Evolutionary conservation across 768 basidiomycete genomes (phyloP).

Genomic region (Mycena leptocephala): DNA sequence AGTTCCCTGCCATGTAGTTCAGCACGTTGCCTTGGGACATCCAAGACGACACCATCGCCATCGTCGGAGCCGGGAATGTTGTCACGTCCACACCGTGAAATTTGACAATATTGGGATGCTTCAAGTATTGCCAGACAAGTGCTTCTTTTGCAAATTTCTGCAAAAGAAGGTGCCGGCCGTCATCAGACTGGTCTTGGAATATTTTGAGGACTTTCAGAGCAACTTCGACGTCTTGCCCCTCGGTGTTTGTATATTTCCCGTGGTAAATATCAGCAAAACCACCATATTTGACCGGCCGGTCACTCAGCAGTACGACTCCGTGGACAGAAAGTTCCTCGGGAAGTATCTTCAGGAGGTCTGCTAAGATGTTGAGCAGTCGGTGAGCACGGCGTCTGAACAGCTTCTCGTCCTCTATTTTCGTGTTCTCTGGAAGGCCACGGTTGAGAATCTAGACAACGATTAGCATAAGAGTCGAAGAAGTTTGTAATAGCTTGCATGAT

Average conservation of each 20-base stretch:
- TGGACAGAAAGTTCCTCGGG: background rate
- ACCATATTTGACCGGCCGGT: background rate
- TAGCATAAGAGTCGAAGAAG: background rate
- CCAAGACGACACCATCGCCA: background rate
- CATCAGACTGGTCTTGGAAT: background rate
- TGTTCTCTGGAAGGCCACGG: no score
- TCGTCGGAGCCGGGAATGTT: background rate
- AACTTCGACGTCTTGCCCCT: background rate
- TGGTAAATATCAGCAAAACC: background rate
- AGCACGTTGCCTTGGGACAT: background rate
- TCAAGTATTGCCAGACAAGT: background rate
- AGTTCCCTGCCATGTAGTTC: background rate
- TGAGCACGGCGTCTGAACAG: no score
- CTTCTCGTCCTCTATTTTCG: no score
- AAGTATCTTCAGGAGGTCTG: no score
- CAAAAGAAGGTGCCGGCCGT: no score
- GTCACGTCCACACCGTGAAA: background rate
- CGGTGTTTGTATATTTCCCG: background rate
- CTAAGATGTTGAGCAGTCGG: no score
- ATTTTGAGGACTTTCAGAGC: background rate
- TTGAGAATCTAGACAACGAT: no score
- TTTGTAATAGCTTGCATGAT: background rate
- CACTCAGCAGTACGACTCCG: background rate
- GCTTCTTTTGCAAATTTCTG: background rate
- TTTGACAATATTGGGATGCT: background rate